These are phyloP conservation scores for Daldinia eschscholtzii DNA, from an alignment of 2,329 filamentous ascomycete species.

Conservation along the genomic window DNA sequence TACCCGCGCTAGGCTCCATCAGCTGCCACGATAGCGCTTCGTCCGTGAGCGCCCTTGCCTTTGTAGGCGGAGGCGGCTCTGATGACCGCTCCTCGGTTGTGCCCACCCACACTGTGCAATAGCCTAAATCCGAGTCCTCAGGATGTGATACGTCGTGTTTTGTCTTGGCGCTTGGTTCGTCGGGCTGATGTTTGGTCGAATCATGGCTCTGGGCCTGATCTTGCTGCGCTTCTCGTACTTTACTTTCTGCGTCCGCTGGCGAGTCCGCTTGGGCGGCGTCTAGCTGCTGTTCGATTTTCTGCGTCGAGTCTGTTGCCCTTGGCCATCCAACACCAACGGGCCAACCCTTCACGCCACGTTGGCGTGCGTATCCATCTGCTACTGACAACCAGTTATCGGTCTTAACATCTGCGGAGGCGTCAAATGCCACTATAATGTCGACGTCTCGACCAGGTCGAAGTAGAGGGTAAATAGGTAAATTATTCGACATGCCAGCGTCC, in stretches of 20 bases:
- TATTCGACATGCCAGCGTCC: constrained; percentile 99
- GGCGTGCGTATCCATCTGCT: constrained; percentile 90
- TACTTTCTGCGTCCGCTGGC: constrained; percentile 70
- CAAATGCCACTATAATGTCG: constrained; percentile 92
- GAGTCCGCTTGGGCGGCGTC: constrained; percentile 74
- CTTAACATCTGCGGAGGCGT: constrained; percentile 92
- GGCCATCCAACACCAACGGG: constrained; percentile 96
- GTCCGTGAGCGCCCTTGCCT: constrained; percentile 69
- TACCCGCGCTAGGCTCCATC: constrained; percentile 82
- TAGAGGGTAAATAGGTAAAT: constrained; percentile 94
- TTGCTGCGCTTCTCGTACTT: constrained; percentile 70
- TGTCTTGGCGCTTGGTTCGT: constrained; percentile 49
- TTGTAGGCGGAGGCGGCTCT: constrained; percentile 64
- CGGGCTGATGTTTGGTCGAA: constrained; percentile 13
- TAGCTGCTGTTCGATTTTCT: constrained; percentile 74
- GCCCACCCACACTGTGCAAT: constrained; percentile 97
- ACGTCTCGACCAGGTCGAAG: constrained; percentile 89
- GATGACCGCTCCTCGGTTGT: constrained; percentile 78
- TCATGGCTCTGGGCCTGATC: constrained; percentile 55
- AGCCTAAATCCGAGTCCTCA: constrained; percentile 75
- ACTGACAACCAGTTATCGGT: constrained; percentile 97
- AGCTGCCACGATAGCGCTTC: constrained; percentile 74
- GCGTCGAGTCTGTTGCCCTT: constrained; percentile 67
- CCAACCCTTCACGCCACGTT: constrained; percentile 94
- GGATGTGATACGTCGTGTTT: constrained; percentile 60